A percentile compares a stretch with the other conserved stretches of the same genome.
phyloP scores from a whole-genome alignment of 139 green algal species.

The Zygnema cylindricum region DNA sequence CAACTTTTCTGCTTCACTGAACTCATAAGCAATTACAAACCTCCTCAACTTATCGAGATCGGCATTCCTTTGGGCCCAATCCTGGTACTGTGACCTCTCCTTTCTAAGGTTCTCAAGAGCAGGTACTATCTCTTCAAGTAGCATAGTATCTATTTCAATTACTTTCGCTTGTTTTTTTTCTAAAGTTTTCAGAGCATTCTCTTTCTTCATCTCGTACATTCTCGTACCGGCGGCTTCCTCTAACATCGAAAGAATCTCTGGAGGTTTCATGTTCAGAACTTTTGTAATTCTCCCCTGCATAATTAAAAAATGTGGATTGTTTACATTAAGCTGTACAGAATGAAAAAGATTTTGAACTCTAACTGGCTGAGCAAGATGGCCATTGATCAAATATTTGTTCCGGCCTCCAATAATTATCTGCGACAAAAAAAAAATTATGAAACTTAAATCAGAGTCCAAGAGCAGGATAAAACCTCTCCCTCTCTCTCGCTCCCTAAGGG shows the following conservation, averaged over 20 bases:
- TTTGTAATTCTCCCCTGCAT: conserved; percentile 87
- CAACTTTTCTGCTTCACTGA: conserved; percentile 66
- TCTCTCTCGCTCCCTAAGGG: too few species aligned
- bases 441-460: too few species aligned
- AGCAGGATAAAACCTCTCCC: too few species aligned
- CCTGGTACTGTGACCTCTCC: conserved; percentile 83
- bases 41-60: conserved; percentile 73
- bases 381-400: conserved; percentile 99
- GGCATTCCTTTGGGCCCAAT: conserved; percentile 65
- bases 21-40: conserved; percentile 88
- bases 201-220: conserved; percentile 99
- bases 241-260: conserved; percentile 95
- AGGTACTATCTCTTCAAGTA: conserved; percentile 86
- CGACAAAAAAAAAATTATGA: conserved; percentile 11
- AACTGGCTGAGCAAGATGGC: conserved; percentile 85
- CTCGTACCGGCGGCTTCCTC: conserved; percentile 94
- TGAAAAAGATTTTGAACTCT: conserved; percentile 97
- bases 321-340: conserved; percentile 98
- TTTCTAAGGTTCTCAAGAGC: conserved; percentile 82
- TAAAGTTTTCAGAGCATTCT: conserved; percentile 85
- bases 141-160: conserved; percentile 93
- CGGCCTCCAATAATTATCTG: conserved; percentile 94
- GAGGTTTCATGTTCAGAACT: conserved; percentile 99
- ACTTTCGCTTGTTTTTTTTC: conserved; percentile 96
- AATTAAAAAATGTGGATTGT: conserved; percentile 99